Evolutionary conservation across 2,329 filamentous ascomycete species (phyloP), one percentile per base, ranked within the genome.

Genomic region (Colletotrichum aenigma): DNA sequence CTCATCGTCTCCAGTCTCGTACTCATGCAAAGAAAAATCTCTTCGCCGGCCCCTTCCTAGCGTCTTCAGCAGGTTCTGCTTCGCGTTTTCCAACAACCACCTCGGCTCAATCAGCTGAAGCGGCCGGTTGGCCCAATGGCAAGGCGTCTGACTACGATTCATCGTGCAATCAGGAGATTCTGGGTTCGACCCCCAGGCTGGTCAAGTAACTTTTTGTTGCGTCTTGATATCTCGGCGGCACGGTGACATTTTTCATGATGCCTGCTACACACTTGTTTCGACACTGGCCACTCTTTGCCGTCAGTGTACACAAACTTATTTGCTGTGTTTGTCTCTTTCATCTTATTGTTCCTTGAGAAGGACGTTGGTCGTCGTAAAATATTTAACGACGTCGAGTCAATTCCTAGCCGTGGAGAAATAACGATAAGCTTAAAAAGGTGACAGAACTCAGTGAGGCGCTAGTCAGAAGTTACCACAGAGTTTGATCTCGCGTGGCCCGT

Each of bases 121-220:
- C 26, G 74, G 74, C 74, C 74, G 74, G 74, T 76, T 85, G 82
- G 82, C 81, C 82, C 81, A 84, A 84, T 85, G 84, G 80, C 83
- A 86, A 85, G 84, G 83, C 84, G 84, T 85, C 83, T 85, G 84
- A 86, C 84, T 85, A 85, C 83, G 83, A 85, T 61, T 24, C 4
- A 24, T 38, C 15, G 28, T 15, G 58, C 9, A 52, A 76, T 76
- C 74, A 76, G 74, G 74, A 76, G 65, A 76, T 76, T 76, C 74
- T 76, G 74, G 74, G 74, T 76, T 76, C 74, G 74, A 76, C 74
- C 74, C 74, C 74, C 74, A 76, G 74, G 74, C 74, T 76, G 74
- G 74, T 76, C 74, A 76, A 52, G 7, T 13, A 38, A 3, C 38
- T 36, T 75, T 60, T 70, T 62, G 55, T 1, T 7, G 6, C 6